Conservation (phyloP, 805 yeast genomes). For the Starmerella tilneyi region DNA sequence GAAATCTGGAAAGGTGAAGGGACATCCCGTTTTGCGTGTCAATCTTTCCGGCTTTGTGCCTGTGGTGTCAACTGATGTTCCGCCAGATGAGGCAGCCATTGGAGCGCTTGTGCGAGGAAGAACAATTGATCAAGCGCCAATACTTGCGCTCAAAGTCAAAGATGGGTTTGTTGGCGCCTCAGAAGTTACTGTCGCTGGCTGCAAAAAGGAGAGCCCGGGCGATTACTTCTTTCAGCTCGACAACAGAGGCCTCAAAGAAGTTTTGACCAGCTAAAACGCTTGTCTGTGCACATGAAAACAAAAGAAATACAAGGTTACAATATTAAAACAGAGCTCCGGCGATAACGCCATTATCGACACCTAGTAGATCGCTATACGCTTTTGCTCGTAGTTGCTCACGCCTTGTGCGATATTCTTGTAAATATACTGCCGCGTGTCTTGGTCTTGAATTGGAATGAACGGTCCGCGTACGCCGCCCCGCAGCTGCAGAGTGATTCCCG, state of each 20-base stretch:
- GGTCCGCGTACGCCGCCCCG: constrained; percentile 49
- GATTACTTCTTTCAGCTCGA: constrained; percentile 11
- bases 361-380: constrained; percentile 23
- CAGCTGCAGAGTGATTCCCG: constrained; percentile 64
- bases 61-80: not conserved
- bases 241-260: constrained; percentile 10
- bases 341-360: not conserved
- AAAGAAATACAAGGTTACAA: not conserved
- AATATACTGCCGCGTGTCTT: constrained; percentile 49
- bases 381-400: constrained; percentile 58
- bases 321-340: too few species aligned
- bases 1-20: constrained; percentile 11
- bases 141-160: constrained; percentile 16
- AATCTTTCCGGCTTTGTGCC: constrained; percentile 17
- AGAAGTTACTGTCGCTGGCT: constrained; percentile 23
- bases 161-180: constrained; percentile 24
- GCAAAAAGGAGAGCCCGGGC: constrained; percentile 16
- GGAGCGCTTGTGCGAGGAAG: constrained; percentile 6
- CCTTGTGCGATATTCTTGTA: constrained; percentile 70
- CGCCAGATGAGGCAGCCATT: not conserved
- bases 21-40: constrained; percentile 15
- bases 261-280: not conserved
- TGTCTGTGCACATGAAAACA: not conserved
- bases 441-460: constrained; percentile 72
- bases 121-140: not conserved